Percentiles rank a stretch among this genome's conserved stretches.
phyloP scores from a whole-genome alignment of 345 rosid species.

The Lepidium didymum region DNA sequence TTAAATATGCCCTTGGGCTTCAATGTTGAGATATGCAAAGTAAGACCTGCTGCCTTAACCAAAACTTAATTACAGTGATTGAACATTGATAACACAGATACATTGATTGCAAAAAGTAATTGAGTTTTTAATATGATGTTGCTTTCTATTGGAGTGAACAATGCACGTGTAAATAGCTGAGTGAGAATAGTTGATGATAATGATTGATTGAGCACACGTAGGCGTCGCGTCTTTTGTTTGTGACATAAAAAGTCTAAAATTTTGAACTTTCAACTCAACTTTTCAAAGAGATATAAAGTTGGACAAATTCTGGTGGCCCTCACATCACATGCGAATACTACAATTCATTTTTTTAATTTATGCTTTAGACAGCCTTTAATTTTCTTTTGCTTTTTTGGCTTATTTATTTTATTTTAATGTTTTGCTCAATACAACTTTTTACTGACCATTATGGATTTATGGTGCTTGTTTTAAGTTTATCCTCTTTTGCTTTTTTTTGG shows the following conservation, averaged over 20 bases:
- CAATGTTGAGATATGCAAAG: conserved; percentile 73
- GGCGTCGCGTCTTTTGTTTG: neutral
- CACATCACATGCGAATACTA: neutral
- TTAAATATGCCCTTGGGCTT: too few species aligned
- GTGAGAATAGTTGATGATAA: neutral
- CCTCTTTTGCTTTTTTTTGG: neutral
- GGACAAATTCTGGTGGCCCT: conserved; percentile 3
- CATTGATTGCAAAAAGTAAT: neutral
- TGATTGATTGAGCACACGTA: neutral
- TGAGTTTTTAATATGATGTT: neutral
- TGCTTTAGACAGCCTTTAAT: too few species aligned
- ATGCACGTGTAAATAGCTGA: neutral
- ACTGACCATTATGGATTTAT: too few species aligned
- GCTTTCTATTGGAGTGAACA: neutral
- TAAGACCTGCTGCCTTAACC: conserved; percentile 31
- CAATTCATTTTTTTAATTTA: too few species aligned
- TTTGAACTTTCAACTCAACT: neutral
- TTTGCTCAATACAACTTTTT: too few species aligned
- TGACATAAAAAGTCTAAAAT: neutral
- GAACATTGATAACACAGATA: neutral
- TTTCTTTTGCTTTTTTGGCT: too few species aligned
- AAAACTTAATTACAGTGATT: neutral
- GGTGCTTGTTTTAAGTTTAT: too few species aligned
- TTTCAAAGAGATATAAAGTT: neutral
- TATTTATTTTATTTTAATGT: too few species aligned